These are phyloP conservation scores for Carex pumila DNA, from an alignment of 176 grass and related monocot species.

Conservation along the genomic window DNA sequence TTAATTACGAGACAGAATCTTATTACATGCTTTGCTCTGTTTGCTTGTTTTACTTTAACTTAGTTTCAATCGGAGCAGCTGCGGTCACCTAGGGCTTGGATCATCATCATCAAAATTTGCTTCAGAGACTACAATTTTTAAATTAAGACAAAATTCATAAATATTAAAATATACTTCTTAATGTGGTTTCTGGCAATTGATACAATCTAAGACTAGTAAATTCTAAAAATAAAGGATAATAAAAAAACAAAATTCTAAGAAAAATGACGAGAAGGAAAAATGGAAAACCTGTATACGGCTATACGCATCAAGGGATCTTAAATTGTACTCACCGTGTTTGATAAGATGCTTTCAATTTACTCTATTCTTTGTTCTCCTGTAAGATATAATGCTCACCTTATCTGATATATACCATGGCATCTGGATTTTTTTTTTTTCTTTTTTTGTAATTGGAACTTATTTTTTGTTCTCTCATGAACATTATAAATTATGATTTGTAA, in stretches of 20 bases:
- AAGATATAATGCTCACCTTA: not conserved
- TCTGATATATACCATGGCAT: not conserved
- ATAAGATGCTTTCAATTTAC: not conserved
- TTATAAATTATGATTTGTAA: too few relatives aligned
- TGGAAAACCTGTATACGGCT: not conserved
- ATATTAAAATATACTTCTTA: not conserved
- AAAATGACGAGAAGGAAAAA: not conserved
- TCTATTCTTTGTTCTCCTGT: not conserved
- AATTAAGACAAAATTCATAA: not conserved
- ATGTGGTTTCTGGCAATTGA: not conserved
- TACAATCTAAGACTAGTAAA: constrained; percentile 24
- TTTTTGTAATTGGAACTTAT: too few relatives aligned
- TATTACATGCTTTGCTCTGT: not conserved
- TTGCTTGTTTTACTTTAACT: not conserved
- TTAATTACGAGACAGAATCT: not conserved
- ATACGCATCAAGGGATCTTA: constrained; percentile 12
- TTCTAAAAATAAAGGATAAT: not conserved
- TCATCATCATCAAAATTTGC: not conserved
- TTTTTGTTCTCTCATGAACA: too few relatives aligned
- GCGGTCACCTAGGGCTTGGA: not conserved
- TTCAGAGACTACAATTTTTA: not conserved
- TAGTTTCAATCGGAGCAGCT: not conserved
- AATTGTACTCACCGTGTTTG: constrained; percentile 20
- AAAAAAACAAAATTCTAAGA: not conserved
- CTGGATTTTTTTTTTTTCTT: too few relatives aligned